These are phyloP conservation scores for Heliosperma pusillum DNA, from an alignment of 148 eudicot genomes.

Conservation along the genomic window DNA sequence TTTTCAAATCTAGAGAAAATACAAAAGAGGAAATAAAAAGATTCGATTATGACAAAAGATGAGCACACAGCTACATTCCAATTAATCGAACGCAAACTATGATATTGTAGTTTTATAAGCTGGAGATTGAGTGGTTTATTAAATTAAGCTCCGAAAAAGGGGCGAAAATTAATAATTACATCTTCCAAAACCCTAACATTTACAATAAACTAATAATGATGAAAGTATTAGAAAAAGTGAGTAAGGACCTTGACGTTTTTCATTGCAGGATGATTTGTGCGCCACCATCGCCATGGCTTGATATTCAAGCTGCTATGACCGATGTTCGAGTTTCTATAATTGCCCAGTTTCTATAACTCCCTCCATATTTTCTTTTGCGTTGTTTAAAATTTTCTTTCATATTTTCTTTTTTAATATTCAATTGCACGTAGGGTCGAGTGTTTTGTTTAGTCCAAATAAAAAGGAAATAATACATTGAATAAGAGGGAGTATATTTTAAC, in stretches of 20 bases:
- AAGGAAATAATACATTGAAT: no score
- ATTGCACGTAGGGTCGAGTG: no score
- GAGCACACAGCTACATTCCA: conserved; percentile 20
- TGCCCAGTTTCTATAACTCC: no score
- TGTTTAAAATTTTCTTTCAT: no score
- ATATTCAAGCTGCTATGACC: not conserved
- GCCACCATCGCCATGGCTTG: not conserved
- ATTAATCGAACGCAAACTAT: conserved; percentile 1
- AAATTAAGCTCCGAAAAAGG: not conserved
- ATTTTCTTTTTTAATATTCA: no score
- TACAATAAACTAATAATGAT: not conserved
- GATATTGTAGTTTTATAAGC: conserved; percentile 1
- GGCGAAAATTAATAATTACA: not conserved
- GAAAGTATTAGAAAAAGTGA: no score
- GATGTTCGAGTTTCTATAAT: not conserved
- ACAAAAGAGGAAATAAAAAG: conserved; percentile 6
- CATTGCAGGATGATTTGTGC: not conserved
- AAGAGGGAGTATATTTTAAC: no score
- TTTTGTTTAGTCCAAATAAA: no score
- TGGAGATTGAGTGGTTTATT: conserved; percentile 5
- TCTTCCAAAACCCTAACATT: not conserved
- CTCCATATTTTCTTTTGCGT: no score
- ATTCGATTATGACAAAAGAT: not conserved
- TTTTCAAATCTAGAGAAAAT: not conserved
- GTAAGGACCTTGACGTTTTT: conserved; percentile 4